A percentile compares a stretch with the other conserved stretches of the same genome.
These are phyloP conservation scores for Crinitomyces ghanaensis DNA, from an alignment of 805 yeast species.

Conservation along the genomic window DNA sequence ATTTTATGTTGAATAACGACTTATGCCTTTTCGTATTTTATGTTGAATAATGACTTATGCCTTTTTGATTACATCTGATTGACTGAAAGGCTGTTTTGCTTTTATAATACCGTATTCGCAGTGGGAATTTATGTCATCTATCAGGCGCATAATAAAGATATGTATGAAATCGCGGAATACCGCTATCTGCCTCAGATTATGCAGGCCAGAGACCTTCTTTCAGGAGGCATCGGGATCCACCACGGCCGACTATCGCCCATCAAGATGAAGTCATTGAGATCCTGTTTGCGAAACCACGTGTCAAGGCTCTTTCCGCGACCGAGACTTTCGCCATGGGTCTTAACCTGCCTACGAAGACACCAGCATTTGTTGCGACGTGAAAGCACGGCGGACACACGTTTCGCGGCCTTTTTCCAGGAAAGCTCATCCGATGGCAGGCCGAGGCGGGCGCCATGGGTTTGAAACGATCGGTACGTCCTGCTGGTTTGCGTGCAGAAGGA, in stretches of 20 bases:
- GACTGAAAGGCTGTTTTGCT: too few species aligned
- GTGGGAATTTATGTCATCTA: too few species aligned
- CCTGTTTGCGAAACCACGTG: conserved; percentile 71
- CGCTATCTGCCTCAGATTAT: conserved; percentile 86
- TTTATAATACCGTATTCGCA: too few species aligned
- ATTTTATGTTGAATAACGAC: too few species aligned
- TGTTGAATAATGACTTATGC: too few species aligned
- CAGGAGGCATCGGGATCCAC: conserved; percentile 91
- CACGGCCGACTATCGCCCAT: conserved; percentile 92
- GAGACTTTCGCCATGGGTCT: conserved; percentile 99
- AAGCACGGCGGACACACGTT: conserved; percentile 85
- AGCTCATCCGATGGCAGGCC: conserved; percentile 97
- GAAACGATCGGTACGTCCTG: conserved; percentile 89
- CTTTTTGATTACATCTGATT: too few species aligned
- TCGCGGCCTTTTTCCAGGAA: conserved; percentile 84
- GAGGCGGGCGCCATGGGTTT: conserved; percentile 96
- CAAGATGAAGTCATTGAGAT: conserved; percentile 91
- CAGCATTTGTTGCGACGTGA: conserved; percentile 71
- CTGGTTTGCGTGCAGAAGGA: conserved; percentile 43
- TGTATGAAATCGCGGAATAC: too few species aligned
- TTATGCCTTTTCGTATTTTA: too few species aligned
- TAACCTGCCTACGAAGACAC: conserved; percentile 93
- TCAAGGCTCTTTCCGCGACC: conserved; percentile 89
- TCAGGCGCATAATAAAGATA: too few species aligned
- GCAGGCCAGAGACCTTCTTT: conserved; percentile 66